A percentile compares a stretch with the other conserved stretches of the same genome.
phyloP scores from a whole-genome alignment of 345 rosid species.

The Physaria fendleri region DNA sequence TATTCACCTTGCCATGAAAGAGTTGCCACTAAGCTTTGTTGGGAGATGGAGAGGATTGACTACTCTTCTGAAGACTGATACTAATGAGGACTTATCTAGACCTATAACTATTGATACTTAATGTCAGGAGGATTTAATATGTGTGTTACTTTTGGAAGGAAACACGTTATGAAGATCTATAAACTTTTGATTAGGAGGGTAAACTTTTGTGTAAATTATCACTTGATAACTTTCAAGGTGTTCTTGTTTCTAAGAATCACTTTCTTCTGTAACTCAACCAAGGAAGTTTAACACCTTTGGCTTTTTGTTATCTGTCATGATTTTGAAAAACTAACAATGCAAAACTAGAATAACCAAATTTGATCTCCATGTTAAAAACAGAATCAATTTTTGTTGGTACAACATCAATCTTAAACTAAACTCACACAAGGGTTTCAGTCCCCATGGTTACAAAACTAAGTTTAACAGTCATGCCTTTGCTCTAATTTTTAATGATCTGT shows the following conservation, averaged over 20 bases:
- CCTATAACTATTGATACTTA: conserved; percentile 18
- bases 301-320: background rate
- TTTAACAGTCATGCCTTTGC: background rate
- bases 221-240: conserved; percentile 17
- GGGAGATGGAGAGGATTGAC: conserved; percentile 81
- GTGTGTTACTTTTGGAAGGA: conserved; percentile 9
- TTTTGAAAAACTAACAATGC: background rate
- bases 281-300: conserved; percentile 17
- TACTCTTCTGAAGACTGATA: conserved; percentile 40
- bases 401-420: background rate
- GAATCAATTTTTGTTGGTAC: conserved; percentile 1
- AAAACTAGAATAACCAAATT: background rate
- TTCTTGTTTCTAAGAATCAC: conserved; percentile 7
- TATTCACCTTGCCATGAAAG: conserved; percentile 83
- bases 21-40: conserved; percentile 68
- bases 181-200: conserved; percentile 19
- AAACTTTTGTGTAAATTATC: conserved; percentile 27
- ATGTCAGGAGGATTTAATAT: conserved; percentile 15
- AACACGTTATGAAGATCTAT: conserved; percentile 16
- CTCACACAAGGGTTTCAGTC: conserved; percentile 9
- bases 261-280: background rate
- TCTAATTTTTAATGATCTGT: conserved; percentile 4
- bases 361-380: background rate
- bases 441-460: conserved; percentile 19
- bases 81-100: conserved; percentile 2